Evolutionary conservation across 495 filamentous ascomycete genomes (phyloP).

Genomic region (Aspergillus ellipticus): DNA sequence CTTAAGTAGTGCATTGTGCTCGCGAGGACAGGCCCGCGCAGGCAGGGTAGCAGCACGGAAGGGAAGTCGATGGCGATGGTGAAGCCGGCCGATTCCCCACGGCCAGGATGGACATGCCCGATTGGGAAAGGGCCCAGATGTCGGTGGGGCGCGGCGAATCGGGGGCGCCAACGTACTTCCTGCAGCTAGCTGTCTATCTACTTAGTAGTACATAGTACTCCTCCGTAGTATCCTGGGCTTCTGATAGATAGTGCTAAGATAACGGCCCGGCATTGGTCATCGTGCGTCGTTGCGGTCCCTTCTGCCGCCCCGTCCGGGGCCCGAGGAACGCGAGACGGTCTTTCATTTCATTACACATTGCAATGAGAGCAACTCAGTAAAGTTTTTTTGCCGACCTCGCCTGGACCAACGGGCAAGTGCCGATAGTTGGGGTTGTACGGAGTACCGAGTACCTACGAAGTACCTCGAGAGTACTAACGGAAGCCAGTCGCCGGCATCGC

Average conservation of each 20-base stretch:
- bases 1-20: background rate
- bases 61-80: background rate
- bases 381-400: background rate
- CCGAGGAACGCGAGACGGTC: constrained; percentile 3
- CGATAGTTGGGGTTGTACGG: background rate
- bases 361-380: too few relatives aligned
- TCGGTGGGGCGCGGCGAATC: constrained; percentile 9
- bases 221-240: too few relatives aligned
- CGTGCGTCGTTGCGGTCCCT: background rate
- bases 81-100: background rate
- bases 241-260: too few relatives aligned
- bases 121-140: constrained; percentile 14
- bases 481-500: background rate
- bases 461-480: background rate
- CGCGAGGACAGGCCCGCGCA: too few relatives aligned
- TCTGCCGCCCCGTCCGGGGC: background rate
- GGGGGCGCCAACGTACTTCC: too few relatives aligned
- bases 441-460: too few relatives aligned
- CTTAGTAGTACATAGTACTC: too few relatives aligned
- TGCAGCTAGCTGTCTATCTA: too few relatives aligned
- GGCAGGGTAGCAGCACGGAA: background rate
- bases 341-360: too few relatives aligned
- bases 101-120: constrained; percentile 24
- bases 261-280: too few relatives aligned
- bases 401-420: background rate